Percentiles rank a stretch among this genome's conserved stretches.
These are phyloP conservation scores for Fusarium decemcellulare DNA, from an alignment of 2,329 filamentous ascomycete genomes.

Conservation along the genomic window DNA sequence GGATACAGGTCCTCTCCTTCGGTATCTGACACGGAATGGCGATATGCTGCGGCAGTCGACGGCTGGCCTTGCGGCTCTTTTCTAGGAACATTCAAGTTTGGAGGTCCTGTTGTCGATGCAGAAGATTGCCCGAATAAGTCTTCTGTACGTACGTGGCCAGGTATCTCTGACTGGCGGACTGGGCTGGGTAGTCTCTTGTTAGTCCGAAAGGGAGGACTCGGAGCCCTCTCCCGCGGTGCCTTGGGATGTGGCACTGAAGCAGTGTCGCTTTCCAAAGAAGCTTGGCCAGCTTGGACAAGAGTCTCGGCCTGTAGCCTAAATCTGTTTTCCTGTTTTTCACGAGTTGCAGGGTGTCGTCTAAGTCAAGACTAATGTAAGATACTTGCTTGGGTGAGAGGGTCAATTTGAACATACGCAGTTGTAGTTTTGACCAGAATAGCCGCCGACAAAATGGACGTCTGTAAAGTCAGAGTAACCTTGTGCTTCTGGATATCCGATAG, in stretches of 20 bases:
- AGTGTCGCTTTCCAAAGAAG: slow-evolving; percentile 19
- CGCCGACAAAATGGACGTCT: slow-evolving; percentile 24
- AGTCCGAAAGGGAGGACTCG: slow-evolving; percentile 27
- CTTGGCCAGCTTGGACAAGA: slow-evolving; percentile 32
- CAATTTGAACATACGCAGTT: neutral
- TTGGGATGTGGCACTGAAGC: neutral
- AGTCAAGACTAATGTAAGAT: neutral
- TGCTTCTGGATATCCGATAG: slow-evolving; percentile 35
- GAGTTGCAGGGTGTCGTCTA: neutral
- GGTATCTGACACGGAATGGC: neutral
- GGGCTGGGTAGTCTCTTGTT: slow-evolving; percentile 25
- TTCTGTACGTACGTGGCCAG: slow-evolving; percentile 16
- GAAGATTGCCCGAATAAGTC: slow-evolving; percentile 15
- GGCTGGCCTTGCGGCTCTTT: neutral
- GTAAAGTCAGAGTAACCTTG: slow-evolving; percentile 23
- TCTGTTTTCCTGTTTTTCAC: slow-evolving; percentile 8
- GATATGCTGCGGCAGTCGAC: neutral
- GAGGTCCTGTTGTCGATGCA: neutral
- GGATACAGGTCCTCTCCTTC: slow-evolving; percentile 8
- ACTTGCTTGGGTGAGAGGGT: neutral
- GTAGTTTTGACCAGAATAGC: slow-evolving; percentile 25
- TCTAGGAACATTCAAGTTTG: neutral
- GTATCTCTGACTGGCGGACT: slow-evolving; percentile 16
- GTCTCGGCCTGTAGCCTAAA: slow-evolving; percentile 32
- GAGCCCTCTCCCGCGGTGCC: slow-evolving; percentile 15